A percentile compares a stretch with the other conserved stretches of the same genome.
Conservation (phyloP, 345 rosid genomes). For the Salix suchowensis region DNA sequence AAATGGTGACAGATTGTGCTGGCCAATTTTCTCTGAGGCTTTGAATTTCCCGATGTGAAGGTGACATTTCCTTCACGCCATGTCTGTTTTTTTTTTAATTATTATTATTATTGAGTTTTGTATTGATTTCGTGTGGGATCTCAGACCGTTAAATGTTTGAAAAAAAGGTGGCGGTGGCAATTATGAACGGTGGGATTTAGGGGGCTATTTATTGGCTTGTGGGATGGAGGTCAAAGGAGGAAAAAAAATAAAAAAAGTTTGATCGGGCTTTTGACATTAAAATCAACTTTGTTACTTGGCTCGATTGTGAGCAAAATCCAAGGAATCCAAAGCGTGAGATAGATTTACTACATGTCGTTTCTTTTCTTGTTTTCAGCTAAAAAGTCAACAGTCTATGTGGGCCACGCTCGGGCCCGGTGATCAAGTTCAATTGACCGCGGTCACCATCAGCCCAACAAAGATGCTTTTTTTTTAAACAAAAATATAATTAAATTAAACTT, state of each 20-base stretch:
- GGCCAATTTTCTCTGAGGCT: neutral
- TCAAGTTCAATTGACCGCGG: neutral
- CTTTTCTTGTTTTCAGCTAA: too few relatives aligned
- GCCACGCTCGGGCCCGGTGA: too few relatives aligned
- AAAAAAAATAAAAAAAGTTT: fast-evolving
- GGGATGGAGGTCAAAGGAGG: neutral
- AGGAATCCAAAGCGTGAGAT: too few relatives aligned
- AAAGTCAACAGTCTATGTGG: too few relatives aligned
- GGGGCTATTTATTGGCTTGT: neutral
- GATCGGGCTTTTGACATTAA: neutral
- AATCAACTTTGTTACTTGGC: too few relatives aligned
- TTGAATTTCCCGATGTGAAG: conserved; percentile 19
- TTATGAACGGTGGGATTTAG: neutral
- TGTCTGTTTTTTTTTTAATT: neutral
- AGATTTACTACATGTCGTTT: too few relatives aligned
- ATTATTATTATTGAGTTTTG: neutral
- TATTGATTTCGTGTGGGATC: conserved; percentile 7
- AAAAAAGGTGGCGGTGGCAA: neutral
- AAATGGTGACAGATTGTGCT: neutral
- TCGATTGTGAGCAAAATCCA: too few relatives aligned
- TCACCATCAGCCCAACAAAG: neutral
- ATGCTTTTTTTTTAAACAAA: too few relatives aligned
- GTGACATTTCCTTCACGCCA: conserved; percentile 27
- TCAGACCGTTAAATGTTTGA: conserved; percentile 9
- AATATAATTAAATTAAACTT: too few relatives aligned